Evolutionary conservation across 768 basidiomycete genomes (phyloP).

Genomic region (Boletus vermiculosoides): DNA sequence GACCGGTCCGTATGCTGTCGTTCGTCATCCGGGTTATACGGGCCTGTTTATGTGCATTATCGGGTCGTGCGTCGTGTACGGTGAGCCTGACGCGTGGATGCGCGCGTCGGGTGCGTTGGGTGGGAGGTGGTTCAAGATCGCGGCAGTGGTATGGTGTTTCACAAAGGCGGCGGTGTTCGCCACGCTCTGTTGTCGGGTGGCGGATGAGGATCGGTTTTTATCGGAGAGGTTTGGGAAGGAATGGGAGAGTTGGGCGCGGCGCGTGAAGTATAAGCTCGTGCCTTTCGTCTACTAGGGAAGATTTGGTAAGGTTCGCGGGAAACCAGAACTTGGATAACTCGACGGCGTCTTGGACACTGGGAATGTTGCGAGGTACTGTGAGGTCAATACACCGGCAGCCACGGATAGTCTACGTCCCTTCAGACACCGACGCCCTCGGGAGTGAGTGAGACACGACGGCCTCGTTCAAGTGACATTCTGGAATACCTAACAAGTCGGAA

Average conservation of each 20-base stretch:
- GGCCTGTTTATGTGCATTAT: background rate
- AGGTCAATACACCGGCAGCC: too few relatives aligned
- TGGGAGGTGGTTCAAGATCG: background rate
- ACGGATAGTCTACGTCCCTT: too few relatives aligned
- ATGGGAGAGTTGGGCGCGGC: constrained; percentile 22
- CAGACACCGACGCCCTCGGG: too few relatives aligned
- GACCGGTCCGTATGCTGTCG: constrained; percentile 25
- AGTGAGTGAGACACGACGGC: too few relatives aligned
- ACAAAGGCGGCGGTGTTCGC: background rate
- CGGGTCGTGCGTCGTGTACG: background rate
- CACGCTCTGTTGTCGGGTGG: constrained; percentile 15
- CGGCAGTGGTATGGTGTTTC: background rate
- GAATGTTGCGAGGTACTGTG: too few relatives aligned
- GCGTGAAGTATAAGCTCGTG: constrained; percentile 1
- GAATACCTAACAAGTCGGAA: too few relatives aligned
- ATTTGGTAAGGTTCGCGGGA: too few relatives aligned
- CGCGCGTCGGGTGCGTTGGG: constrained; percentile 1
- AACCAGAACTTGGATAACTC: too few relatives aligned
- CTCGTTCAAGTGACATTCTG: too few relatives aligned
- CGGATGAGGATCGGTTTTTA: constrained; percentile 22
- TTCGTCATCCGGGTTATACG: constrained; percentile 32
- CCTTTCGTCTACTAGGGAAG: too few relatives aligned
- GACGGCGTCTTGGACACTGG: too few relatives aligned
- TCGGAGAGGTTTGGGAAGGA: constrained; percentile 15
- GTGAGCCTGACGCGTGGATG: background rate